phyloP scores from a whole-genome alignment of 805 yeast genomes.

The Teunomyces funiuensis region DNA sequence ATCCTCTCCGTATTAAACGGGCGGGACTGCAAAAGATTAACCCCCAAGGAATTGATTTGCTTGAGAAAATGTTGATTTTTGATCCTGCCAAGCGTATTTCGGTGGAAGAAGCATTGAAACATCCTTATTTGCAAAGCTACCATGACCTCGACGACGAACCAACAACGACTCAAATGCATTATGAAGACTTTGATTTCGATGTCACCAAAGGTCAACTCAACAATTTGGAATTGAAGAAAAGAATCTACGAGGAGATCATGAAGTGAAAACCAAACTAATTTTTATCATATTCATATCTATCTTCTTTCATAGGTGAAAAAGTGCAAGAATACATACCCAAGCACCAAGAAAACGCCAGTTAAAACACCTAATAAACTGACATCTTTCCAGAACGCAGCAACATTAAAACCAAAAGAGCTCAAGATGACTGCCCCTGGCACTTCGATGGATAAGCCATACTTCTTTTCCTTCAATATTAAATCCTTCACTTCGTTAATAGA shows the following conservation, averaged over 20 bases:
- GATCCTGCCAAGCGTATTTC: slow-evolving; percentile 10
- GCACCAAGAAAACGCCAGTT: slow-evolving; percentile 54
- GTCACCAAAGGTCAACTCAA: slow-evolving; percentile 11
- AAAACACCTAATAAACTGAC: slow-evolving; percentile 57
- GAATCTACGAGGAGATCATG: slow-evolving; percentile 10
- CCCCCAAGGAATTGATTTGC: slow-evolving; percentile 27
- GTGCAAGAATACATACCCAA: slow-evolving; percentile 78
- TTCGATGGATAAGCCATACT: slow-evolving; percentile 90
- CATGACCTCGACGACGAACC: slow-evolving; percentile 32
- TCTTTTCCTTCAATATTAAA: slow-evolving; percentile 78
- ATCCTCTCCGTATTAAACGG: slow-evolving; percentile 19
- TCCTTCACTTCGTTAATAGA: slow-evolving; percentile 91
- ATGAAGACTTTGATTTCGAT: slow-evolving; percentile 30
- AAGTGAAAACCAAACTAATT: too few relatives aligned
- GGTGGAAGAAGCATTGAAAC: slow-evolving; percentile 11
- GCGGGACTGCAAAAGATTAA: slow-evolving; percentile 18
- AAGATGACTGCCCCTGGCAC: slow-evolving; percentile 97
- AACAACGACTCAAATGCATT: slow-evolving; percentile 19
- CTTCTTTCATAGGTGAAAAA: slow-evolving; percentile 73
- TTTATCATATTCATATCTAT: slow-evolving; percentile 21
- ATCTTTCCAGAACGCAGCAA: slow-evolving; percentile 71
- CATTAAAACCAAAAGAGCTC: slow-evolving; percentile 92
- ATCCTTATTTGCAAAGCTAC: slow-evolving; percentile 10
- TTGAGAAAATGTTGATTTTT: slow-evolving; percentile 9
- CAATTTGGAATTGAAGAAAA: slow-evolving; percentile 9